Conservation (phyloP, 495 filamentous ascomycete species). For the Podospora australis region DNA sequence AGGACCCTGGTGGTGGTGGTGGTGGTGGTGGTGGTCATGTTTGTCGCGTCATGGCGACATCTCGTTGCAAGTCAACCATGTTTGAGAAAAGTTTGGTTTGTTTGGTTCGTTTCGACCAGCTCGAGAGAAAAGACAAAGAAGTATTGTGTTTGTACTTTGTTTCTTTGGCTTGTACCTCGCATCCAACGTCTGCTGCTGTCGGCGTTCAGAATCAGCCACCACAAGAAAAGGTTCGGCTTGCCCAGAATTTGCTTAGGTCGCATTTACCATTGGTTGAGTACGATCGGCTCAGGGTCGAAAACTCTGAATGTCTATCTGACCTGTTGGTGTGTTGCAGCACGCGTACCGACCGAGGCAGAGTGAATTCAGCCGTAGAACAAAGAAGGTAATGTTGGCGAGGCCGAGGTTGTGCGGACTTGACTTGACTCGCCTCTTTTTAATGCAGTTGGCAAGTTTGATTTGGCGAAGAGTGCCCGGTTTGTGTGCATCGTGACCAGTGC, state of each 20-base stretch:
- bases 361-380: not conserved
- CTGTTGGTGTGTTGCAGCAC: slow-evolving; percentile 5
- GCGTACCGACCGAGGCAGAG: not conserved
- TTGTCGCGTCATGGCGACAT: not conserved
- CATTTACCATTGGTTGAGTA: slow-evolving; percentile 1
- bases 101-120: no score
- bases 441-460: not conserved
- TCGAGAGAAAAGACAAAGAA: not conserved
- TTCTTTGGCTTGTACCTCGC: not conserved
- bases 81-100: not conserved
- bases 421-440: not conserved
- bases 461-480: not conserved
- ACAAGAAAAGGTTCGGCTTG: slow-evolving; percentile 1
- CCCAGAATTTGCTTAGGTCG: slow-evolving; percentile 1
- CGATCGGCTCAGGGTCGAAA: slow-evolving; percentile 9
- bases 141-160: slow-evolving; percentile 5
- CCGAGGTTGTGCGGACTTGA: not conserved
- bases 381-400: not conserved
- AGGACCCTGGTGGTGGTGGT: slow-evolving; percentile 2
- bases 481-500: not conserved
- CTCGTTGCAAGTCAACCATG: not conserved
- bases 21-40: no score
- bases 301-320: not conserved
- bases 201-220: not conserved
- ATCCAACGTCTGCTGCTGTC: not conserved